These are phyloP conservation scores for Penicillium griseofulvum DNA, from an alignment of 2,329 filamentous ascomycete genomes.

Conservation along the genomic window DNA sequence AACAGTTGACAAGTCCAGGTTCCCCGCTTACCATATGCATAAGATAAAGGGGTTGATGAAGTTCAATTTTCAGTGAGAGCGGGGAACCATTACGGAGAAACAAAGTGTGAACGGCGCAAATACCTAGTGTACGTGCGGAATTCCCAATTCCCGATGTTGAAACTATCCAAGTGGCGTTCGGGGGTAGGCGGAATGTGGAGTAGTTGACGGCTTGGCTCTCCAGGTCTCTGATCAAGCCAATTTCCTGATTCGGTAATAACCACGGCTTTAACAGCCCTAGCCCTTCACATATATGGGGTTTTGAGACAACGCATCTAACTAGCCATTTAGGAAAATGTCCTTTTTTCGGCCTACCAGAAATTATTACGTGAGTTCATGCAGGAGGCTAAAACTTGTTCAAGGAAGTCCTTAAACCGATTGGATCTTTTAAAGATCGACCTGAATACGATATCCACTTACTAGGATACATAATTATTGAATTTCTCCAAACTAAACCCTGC, in stretches of 20 bases:
- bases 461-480: background rate
- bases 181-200: conserved; percentile 14
- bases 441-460: background rate
- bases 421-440: background rate
- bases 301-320: background rate
- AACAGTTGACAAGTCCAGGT: background rate
- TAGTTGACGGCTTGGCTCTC: conserved; percentile 6
- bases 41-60: background rate
- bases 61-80: background rate
- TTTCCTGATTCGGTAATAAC: background rate
- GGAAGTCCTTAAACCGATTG: background rate
- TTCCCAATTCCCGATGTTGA: background rate
- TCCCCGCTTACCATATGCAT: background rate
- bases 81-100: background rate
- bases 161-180: conserved; percentile 1
- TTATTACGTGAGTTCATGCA: background rate
- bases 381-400: too few relatives aligned
- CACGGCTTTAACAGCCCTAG: conserved; percentile 7
- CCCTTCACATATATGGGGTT: background rate
- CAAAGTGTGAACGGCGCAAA: background rate
- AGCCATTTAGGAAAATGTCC: background rate
- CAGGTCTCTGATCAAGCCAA: background rate
- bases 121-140: background rate
- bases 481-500: conserved; percentile 3
- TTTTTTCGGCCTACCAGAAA: background rate